Base-by-base conservation (phyloP, 768 basidiomycete genomes). In the Pulveroboletus ravenelii region DNA sequence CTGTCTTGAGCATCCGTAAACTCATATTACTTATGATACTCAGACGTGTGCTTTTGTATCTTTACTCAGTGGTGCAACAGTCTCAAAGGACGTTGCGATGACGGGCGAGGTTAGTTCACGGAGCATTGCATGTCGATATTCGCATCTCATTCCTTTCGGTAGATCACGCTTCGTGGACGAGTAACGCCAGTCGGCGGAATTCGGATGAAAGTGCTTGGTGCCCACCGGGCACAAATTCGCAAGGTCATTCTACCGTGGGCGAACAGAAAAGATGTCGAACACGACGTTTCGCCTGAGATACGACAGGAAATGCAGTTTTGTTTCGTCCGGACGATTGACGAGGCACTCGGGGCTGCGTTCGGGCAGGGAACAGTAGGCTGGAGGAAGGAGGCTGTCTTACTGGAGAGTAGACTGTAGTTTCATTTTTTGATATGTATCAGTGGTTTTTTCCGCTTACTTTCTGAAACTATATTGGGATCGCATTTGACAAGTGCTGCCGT, bases 201-300 rank as follows among this genome's bases (percentile, higher is more conserved):
- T 68, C 92, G 93, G 63, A 93, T 93, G 74, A 91, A 91, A 64
- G 77, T 94, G 1, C 78, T 95, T 15, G 92, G 91, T 15, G 93
- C 93, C 0, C 91, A 94, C 65, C 82, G 93, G 6, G 90, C 90
- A 2, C 82, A 86, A 32, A 81, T 93, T 39, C 84, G 76, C 42
- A 93, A 85, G 62, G 80, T 95, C 32, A 85, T 96, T 48, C 73
- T 96, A 6, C 93, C 93, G 0, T 83, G 78, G 72, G 81, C 83
- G 27, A 96, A 95, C 61, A 75, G 82, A 48, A 91, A 91, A 59
- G 91, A 96, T 51, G 89, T 94, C 15, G 84, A 89, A 58, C 84
- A 87, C 58, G 93, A 94, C 53, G 81, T 91, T 0, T 84, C 89
- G 6, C 70, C 74, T 9, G 87, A 88, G 57, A 78, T 93, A 20